A percentile compares a stretch with the other conserved stretches of the same genome.
Evolutionary conservation across 371 early-diverging fungal genomes (phyloP).

Genomic region (Lichtheimia ornata): DNA sequence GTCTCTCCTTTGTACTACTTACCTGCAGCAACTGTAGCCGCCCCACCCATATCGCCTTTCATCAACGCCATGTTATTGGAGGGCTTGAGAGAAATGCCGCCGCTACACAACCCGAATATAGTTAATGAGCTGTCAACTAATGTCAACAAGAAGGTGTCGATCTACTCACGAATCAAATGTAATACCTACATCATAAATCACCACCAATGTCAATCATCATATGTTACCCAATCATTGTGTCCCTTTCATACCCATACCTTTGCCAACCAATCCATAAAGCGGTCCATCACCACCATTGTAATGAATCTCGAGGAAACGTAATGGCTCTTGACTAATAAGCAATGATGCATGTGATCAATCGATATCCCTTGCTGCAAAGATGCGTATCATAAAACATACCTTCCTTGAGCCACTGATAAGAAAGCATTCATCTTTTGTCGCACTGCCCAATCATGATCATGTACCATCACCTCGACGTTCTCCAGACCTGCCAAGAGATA

Average conservation of each 20-base stretch:
- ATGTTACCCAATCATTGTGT: background rate
- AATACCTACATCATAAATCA: conserved; percentile 29
- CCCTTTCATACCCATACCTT: conserved; percentile 61
- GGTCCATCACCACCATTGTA: conserved; percentile 76
- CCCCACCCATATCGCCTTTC: conserved; percentile 92
- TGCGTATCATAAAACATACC: conserved; percentile 13
- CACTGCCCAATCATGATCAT: conserved; percentile 79
- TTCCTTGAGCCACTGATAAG: conserved; percentile 87
- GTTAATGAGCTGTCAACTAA: background rate
- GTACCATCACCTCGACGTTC: conserved; percentile 73
- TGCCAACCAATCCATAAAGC: conserved; percentile 79
- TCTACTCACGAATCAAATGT: conserved; percentile 66
- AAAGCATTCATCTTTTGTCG: conserved; percentile 92
- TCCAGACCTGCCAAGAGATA: conserved; percentile 56
- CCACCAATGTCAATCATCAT: conserved; percentile 2
- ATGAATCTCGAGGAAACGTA: conserved; percentile 85
- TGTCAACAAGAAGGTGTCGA: background rate
- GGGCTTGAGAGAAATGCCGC: conserved; percentile 87
- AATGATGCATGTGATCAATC: too few relatives aligned
- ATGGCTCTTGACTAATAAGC: conserved; percentile 71
- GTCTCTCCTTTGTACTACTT: too few relatives aligned
- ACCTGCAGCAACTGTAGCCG: conserved; percentile 65
- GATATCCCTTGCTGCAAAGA: too few relatives aligned
- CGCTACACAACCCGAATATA: conserved; percentile 36
- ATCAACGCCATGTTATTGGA: conserved; percentile 75